phyloP scores from a whole-genome alignment of 768 basidiomycete genomes.

The Trametes punicea region DNA sequence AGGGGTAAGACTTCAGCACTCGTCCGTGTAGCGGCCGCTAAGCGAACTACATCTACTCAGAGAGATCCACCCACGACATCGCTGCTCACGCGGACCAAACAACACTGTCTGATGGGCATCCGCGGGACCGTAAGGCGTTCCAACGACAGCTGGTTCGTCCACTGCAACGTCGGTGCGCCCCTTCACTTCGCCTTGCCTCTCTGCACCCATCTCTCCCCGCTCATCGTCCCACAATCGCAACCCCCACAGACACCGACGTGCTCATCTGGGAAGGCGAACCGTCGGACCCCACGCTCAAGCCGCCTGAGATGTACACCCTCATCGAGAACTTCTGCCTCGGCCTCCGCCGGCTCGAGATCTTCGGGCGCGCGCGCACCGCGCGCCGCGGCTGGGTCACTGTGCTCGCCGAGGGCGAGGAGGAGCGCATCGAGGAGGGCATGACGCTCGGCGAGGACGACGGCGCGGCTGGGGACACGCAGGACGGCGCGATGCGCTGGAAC shows the following conservation, averaged over 20 bases:
- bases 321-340: constrained; percentile 99
- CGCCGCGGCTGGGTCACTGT: constrained; percentile 94
- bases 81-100: constrained; percentile 84
- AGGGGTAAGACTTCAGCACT: constrained; percentile 46
- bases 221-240: neutral
- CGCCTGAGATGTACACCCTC: constrained; percentile 93
- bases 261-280: constrained; percentile 95
- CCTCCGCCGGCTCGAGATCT: constrained; percentile 85
- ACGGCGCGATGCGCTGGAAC: constrained; percentile 49
- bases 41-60: constrained; percentile 35
- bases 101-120: constrained; percentile 97
- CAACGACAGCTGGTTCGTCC: constrained; percentile 95
- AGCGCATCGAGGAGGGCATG: constrained; percentile 40
- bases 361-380: constrained; percentile 64
- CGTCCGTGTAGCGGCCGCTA: neutral
- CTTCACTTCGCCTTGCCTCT: constrained; percentile 12
- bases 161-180: constrained; percentile 89
- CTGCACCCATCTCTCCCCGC: constrained; percentile 13
- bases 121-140: constrained; percentile 93
- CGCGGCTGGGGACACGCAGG: constrained; percentile 12
- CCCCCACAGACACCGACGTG: constrained; percentile 80
- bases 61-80: constrained; percentile 85
- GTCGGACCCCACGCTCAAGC: constrained; percentile 78
- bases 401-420: constrained; percentile 60
- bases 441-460: constrained; percentile 29